phyloP scores from a whole-genome alignment of 2,329 filamentous ascomycete genomes.

The Fusarium coffeatum region DNA sequence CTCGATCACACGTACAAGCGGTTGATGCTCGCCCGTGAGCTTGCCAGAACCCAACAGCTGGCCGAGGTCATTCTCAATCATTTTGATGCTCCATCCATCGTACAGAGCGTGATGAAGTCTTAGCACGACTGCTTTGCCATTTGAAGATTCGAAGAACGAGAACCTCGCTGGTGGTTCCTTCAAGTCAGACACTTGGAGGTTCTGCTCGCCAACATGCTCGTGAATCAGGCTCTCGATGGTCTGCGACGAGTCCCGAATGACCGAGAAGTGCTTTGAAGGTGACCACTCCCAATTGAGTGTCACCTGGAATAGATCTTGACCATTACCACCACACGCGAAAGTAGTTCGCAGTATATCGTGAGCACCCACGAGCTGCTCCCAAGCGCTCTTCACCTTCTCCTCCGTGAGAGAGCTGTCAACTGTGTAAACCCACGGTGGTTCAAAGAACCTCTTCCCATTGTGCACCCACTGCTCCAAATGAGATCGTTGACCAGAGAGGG shows the following conservation, averaged over 20 bases:
- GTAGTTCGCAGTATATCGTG: slow-evolving; percentile 24
- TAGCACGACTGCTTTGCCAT: slow-evolving; percentile 16
- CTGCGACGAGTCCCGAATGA: not conserved
- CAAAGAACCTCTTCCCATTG: slow-evolving; percentile 26
- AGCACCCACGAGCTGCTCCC: not conserved
- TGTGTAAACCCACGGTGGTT: slow-evolving; percentile 23
- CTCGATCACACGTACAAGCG: not conserved
- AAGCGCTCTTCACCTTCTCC: not conserved
- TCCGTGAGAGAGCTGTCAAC: not conserved
- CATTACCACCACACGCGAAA: not conserved
- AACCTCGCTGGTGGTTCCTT: not conserved
- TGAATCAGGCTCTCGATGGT: not conserved
- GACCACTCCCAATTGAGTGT: slow-evolving; percentile 2
- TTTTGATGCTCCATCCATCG: slow-evolving; percentile 30
- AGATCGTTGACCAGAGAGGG: slow-evolving; percentile 3
- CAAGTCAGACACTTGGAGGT: not conserved
- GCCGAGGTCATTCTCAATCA: slow-evolving; percentile 11
- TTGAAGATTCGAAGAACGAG: slow-evolving; percentile 10
- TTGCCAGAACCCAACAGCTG: not conserved
- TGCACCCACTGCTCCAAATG: slow-evolving; percentile 28
- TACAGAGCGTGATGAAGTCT: slow-evolving; percentile 26
- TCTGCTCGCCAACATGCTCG: not conserved
- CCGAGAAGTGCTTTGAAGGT: not conserved
- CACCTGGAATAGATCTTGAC: not conserved
- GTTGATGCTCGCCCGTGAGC: not conserved